Conservation (phyloP, 164 flowering plant species). For the Buxus sempervirens region DNA sequence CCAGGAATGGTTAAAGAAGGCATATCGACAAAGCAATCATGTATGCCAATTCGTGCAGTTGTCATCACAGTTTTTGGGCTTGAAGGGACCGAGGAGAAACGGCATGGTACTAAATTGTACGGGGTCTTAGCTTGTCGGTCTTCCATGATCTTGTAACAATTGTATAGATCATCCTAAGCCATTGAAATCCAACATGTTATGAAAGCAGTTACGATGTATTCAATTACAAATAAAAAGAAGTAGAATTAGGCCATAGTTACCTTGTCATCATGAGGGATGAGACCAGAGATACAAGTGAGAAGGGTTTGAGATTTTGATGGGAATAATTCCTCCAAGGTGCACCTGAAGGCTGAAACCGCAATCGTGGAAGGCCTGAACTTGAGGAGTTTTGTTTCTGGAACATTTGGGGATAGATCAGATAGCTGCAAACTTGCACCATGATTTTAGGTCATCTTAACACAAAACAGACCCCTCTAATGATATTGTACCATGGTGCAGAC, state of each 20-base stretch:
- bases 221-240: background rate
- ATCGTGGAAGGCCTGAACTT: conserved; percentile 40
- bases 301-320: conserved; percentile 22
- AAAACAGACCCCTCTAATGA: background rate
- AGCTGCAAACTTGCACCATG: background rate
- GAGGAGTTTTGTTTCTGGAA: conserved; percentile 41
- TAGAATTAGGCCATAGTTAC: conserved; percentile 16
- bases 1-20: conserved; percentile 11
- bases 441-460: background rate
- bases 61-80: conserved; percentile 55
- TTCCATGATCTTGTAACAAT: conserved; percentile 41
- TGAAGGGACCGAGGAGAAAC: conserved; percentile 28
- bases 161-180: conserved; percentile 31
- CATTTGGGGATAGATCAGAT: background rate
- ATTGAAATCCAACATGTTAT: background rate
- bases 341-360: conserved; percentile 44
- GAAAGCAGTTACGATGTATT: too few species aligned
- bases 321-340: conserved; percentile 31
- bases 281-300: conserved; percentile 12
- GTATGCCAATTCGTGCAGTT: conserved; percentile 12
- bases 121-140: conserved; percentile 21
- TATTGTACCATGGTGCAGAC: background rate
- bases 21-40: conserved; percentile 21
- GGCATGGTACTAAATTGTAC: conserved; percentile 8
- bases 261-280: conserved; percentile 36